Conservation (phyloP, 345 rosid genomes). For the Garcia nutans region DNA sequence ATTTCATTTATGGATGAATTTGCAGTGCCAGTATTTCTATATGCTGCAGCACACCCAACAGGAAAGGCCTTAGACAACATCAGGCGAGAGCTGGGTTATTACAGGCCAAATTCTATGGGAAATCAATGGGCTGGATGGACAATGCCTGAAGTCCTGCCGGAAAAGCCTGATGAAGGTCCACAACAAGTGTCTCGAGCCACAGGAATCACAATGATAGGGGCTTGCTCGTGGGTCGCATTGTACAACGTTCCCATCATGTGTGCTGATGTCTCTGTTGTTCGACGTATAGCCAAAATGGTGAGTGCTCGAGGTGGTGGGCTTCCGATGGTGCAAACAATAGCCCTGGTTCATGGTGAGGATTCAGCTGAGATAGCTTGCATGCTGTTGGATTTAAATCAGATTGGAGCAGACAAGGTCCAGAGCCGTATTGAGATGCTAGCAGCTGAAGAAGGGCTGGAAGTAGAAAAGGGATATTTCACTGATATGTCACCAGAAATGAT, state of each 20-base stretch:
- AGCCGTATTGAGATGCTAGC: conserved; percentile 51
- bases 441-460: conserved; percentile 48
- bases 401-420: conserved; percentile 63
- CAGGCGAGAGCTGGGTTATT: conserved; percentile 59
- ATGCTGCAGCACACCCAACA: conserved; percentile 58
- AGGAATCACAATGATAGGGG: conserved; percentile 57
- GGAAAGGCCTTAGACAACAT: conserved; percentile 54
- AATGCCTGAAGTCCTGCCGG: conserved; percentile 31
- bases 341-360: conserved; percentile 48
- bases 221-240: conserved; percentile 45
- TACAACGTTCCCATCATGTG: conserved; percentile 55
- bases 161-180: conserved; percentile 52
- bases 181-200: conserved; percentile 34
- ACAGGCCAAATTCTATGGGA: conserved; percentile 56
- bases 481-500: conserved; percentile 55
- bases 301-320: conserved; percentile 69
- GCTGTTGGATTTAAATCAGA: conserved; percentile 54
- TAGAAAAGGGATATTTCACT: conserved; percentile 63
- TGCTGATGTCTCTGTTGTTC: conserved; percentile 38
- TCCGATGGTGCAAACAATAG: conserved; percentile 57
- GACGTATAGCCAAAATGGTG: conserved; percentile 52
- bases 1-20: background rate
- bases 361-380: conserved; percentile 58
- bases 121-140: conserved; percentile 60
- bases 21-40: conserved; percentile 60